A percentile compares a stretch with the other conserved stretches of the same genome.
These are phyloP conservation scores for Copromyces sp. DNA, from an alignment of 495 filamentous ascomycete genomes.

Conservation along the genomic window DNA sequence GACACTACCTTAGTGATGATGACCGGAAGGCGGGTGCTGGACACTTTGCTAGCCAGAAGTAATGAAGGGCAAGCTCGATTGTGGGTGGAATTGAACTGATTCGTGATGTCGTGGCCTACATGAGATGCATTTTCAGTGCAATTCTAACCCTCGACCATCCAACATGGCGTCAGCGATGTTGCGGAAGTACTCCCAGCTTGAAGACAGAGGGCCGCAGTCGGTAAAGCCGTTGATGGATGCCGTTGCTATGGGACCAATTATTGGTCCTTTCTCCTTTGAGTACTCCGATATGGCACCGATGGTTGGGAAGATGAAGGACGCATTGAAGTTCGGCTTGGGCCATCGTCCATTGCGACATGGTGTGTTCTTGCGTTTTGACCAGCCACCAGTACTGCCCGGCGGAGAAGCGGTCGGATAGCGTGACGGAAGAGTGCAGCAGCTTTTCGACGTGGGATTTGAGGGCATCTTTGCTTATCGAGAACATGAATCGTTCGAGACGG, in stretches of 20 bases:
- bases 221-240: slow-evolving; percentile 2
- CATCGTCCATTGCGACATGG: slow-evolving; percentile 20
- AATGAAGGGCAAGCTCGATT: neutral
- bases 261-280: neutral
- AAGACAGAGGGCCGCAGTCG: slow-evolving; percentile 3
- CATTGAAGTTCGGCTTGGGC: slow-evolving; percentile 11
- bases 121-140: neutral
- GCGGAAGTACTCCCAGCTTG: slow-evolving; percentile 7
- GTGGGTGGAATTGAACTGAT: neutral
- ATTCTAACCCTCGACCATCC: neutral
- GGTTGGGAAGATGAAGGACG: slow-evolving; percentile 2
- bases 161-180: neutral
- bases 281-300: slow-evolving; percentile 11
- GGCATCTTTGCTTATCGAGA: slow-evolving; percentile 13
- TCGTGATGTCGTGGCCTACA: neutral
- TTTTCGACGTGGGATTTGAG: slow-evolving; percentile 11
- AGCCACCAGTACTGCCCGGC: slow-evolving; percentile 21
- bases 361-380: slow-evolving; percentile 17
- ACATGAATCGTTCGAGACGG: slow-evolving; percentile 15
- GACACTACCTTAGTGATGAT: neutral
- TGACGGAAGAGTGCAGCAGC: slow-evolving; percentile 9
- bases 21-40: neutral
- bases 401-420: slow-evolving; percentile 23
- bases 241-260: slow-evolving; percentile 6
- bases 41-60: neutral